A percentile compares a stretch with the other conserved stretches of the same genome.
Evolutionary conservation across 148 eudicot species (phyloP).

Genomic region (Cornus controversa): DNA sequence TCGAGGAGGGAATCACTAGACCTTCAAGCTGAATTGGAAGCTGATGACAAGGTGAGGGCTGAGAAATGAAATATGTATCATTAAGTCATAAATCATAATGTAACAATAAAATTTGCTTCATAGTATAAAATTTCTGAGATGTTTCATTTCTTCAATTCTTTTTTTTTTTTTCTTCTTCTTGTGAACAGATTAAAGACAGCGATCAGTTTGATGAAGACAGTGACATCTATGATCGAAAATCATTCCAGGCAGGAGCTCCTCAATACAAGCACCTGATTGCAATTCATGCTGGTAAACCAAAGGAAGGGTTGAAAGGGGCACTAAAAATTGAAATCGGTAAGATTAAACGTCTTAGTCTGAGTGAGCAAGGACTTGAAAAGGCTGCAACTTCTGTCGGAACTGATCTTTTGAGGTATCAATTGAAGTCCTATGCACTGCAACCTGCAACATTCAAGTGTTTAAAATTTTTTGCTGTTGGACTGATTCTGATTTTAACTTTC

Average conservation of each 20-base stretch:
- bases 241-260: constrained; percentile 36
- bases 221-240: constrained; percentile 23
- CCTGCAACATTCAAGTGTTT: not conserved
- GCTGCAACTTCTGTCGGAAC: constrained; percentile 56
- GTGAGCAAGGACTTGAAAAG: constrained; percentile 68
- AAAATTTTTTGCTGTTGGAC: not conserved
- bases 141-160: not conserved
- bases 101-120: not conserved
- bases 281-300: constrained; percentile 78
- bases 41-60: constrained; percentile 30
- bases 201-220: constrained; percentile 33
- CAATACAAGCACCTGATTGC: constrained; percentile 69
- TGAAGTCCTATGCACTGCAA: not conserved
- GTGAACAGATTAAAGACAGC: not conserved
- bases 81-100: not conserved
- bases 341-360: constrained; percentile 69
- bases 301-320: constrained; percentile 51
- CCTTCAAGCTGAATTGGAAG: constrained; percentile 16
- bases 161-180: not conserved
- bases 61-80: not conserved
- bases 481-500: not conserved
- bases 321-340: constrained; percentile 36
- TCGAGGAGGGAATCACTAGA: constrained; percentile 22
- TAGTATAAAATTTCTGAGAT: no score
- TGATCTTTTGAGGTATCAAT: constrained; percentile 67